Base-by-base conservation (phyloP, 1,284 basidiomycete species). In the Meira miltonrushii region DNA sequence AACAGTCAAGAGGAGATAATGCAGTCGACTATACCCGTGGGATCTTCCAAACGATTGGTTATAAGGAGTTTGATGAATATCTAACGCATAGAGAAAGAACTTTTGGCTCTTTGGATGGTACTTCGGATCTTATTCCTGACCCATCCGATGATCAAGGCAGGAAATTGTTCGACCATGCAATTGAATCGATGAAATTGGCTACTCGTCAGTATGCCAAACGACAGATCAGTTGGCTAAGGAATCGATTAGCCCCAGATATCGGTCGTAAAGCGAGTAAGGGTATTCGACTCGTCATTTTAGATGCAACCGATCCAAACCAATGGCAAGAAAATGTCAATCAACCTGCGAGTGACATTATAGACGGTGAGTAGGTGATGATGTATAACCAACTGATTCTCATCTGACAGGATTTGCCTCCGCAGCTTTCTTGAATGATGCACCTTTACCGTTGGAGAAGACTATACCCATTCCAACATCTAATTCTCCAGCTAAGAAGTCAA, bases 41-140 rank as follows among this genome's bases (percentile, higher is more conserved):
- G 0, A 90, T 98, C 58, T 96, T 90, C 77, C 95, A 99, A 78
- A 86, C 91, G 0, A 98, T 99, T 55, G 94, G 93, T 1, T 96
- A 90, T 80, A 89, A 87, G 77, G 92, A 96, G 79, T 96, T 97
- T 65, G 82, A 85, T 65, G 79, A 81, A 15, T 91, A 87, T 68
- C 80, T 88, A 73, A 51, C 79, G 79, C 19, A 79, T 83, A 8
- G 79, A 19, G 63, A 62, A 25, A 9, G 10, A 7, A 28, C 19
- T 39, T n/a, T 21, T 5, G 46, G 21, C 8, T 15, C n/a, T 39
- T 38, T 19, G 50, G 39, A 19, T 15, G 12, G 8, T 23, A 41
- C 17, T 37, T 37, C 12, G n/a, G 23, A n/a, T 13, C 28, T 53
- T 13, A 7, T 17, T 19, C 50, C 50, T 21, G 12, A n/a, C 15